Percentiles rank a stretch among this genome's conserved stretches.
Conservation (phyloP, 345 rosid genomes). For the Carallia pectinifolia region DNA sequence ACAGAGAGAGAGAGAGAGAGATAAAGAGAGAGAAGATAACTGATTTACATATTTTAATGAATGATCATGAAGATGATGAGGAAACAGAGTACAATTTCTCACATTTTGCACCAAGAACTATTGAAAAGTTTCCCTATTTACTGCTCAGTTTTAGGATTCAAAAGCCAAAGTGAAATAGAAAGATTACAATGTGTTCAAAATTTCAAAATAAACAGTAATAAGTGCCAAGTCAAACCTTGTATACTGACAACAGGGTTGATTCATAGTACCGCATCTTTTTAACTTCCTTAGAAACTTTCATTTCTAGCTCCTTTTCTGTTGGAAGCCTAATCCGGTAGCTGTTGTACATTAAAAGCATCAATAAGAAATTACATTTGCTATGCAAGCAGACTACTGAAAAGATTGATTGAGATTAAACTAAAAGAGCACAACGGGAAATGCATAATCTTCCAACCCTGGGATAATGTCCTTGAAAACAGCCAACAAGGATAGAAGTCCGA, state of each 20-base stretch:
- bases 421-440: constrained; percentile 10
- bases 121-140: too few relatives aligned
- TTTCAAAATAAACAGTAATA: background rate
- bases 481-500: constrained; percentile 70
- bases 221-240: constrained; percentile 59
- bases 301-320: constrained; percentile 92
- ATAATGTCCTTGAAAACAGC: constrained; percentile 92
- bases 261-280: constrained; percentile 85
- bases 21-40: too few relatives aligned
- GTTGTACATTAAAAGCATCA: constrained; percentile 16
- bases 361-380: background rate
- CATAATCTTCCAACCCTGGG: constrained; percentile 62
- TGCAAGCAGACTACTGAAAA: constrained; percentile 2
- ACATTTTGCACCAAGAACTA: too few relatives aligned
- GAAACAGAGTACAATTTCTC: too few relatives aligned
- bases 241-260: constrained; percentile 68
- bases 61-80: too few relatives aligned
- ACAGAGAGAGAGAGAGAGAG: too few relatives aligned
- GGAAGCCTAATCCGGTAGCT: constrained; percentile 98
- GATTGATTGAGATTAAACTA: background rate
- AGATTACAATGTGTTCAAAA: too few relatives aligned
- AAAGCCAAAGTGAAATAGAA: too few relatives aligned
- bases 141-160: too few relatives aligned
- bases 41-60: too few relatives aligned
- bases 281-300: constrained; percentile 95